phyloP scores from a whole-genome alignment of 2,329 filamentous ascomycete species.

The Fusarium sp. region DNA sequence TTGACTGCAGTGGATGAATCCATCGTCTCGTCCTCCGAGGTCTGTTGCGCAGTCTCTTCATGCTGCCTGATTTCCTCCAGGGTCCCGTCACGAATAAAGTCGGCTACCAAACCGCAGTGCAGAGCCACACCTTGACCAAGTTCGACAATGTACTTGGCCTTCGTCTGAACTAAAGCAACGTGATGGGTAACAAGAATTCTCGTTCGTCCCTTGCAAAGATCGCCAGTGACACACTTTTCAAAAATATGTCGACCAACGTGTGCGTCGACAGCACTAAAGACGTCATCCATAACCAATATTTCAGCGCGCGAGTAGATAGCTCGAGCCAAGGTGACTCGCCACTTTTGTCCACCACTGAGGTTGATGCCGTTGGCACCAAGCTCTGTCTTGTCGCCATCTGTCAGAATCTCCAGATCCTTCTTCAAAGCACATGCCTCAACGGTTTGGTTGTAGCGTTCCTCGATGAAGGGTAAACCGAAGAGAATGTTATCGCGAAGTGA shows the following conservation, averaged over 20 bases:
- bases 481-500: conserved; percentile 83
- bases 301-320: conserved; percentile 84
- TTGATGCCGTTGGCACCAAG: conserved; percentile 89
- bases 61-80: conserved; percentile 69
- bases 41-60: conserved; percentile 61
- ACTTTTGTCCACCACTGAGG: conserved; percentile 84
- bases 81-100: conserved; percentile 69
- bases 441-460: conserved; percentile 77
- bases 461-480: conserved; percentile 78
- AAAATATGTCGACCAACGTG: conserved; percentile 85
- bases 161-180: conserved; percentile 76
- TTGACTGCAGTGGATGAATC: conserved; percentile 63
- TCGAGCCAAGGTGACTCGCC: conserved; percentile 83
- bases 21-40: conserved; percentile 61
- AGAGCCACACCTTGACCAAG: conserved; percentile 76
- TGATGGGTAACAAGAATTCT: conserved; percentile 86
- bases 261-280: conserved; percentile 85
- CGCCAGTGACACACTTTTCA: conserved; percentile 78
- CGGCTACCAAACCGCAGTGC: conserved; percentile 72
- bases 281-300: conserved; percentile 83
- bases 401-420: conserved; percentile 81
- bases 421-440: conserved; percentile 78
- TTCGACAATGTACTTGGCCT: conserved; percentile 79
- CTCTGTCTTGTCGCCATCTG: conserved; percentile 82
- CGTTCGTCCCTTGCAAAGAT: conserved; percentile 76